phyloP scores from a whole-genome alignment of 148 eudicot species.

The Euryodendron excelsum region DNA sequence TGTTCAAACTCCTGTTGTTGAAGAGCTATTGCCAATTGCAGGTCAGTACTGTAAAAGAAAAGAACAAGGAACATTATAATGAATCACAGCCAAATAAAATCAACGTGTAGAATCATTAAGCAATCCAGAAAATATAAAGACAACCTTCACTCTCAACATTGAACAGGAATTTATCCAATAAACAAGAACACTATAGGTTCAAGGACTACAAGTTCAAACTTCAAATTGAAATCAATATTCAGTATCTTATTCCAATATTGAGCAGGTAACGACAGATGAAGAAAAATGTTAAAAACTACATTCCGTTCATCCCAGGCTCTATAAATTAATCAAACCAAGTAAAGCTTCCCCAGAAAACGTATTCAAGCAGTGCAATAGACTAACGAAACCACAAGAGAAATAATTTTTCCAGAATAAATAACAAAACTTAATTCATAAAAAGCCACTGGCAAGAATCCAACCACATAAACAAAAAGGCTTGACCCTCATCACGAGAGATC shows the following conservation, averaged over 20 bases:
- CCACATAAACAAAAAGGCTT: not conserved
- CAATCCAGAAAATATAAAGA: not conserved
- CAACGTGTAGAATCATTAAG: not conserved
- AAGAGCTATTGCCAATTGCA: slow-evolving; percentile 86
- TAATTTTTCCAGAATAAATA: not conserved
- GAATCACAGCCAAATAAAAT: not conserved
- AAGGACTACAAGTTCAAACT: not conserved
- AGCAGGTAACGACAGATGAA: not conserved
- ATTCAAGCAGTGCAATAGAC: not conserved
- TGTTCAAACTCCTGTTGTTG: slow-evolving; percentile 93
- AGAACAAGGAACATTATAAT: not conserved
- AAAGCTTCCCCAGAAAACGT: not conserved
- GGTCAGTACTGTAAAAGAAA: slow-evolving; percentile 64
- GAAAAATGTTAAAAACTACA: not conserved
- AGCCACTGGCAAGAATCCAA: not conserved
- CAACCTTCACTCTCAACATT: not conserved
- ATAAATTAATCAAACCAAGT: not conserved
- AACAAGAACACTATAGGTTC: not conserved
- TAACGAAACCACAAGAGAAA: not conserved
- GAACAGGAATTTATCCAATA: not conserved
- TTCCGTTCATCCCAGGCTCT: not conserved
- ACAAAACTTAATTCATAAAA: not conserved
- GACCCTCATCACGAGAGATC: not conserved
- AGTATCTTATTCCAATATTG: not conserved
- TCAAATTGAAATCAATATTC: not conserved